These are phyloP conservation scores for Coemansia sp. DNA, from an alignment of 192 early-diverging fungal genomes.

Conservation along the genomic window DNA sequence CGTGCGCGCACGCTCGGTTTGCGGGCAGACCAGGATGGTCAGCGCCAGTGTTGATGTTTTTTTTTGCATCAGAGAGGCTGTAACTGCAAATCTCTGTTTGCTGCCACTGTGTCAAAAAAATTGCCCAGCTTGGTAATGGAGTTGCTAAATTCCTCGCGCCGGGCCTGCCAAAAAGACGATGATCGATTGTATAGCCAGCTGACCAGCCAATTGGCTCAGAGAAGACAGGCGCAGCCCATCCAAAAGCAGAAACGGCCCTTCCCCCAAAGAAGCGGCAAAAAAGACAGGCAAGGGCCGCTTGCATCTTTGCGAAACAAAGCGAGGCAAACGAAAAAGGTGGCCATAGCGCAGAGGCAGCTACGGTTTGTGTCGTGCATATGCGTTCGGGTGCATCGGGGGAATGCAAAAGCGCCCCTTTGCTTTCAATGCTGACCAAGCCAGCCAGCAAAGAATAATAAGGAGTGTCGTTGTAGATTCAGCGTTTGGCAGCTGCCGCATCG, in stretches of 20 bases:
- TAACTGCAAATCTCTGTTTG: conserved; percentile 9
- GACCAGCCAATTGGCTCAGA: background rate
- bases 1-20: background rate
- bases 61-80: background rate
- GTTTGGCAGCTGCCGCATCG: background rate
- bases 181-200: background rate
- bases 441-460: background rate
- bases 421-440: background rate
- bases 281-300: background rate
- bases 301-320: background rate
- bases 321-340: background rate
- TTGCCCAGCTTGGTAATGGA: conserved; percentile 5
- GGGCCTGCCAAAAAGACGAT: background rate
- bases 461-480: background rate
- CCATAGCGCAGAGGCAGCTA: background rate
- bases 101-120: background rate
- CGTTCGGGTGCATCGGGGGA: background rate
- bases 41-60: background rate
- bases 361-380: background rate
- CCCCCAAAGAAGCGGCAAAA: background rate
- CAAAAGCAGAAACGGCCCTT: background rate
- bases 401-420: background rate
- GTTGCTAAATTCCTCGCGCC: background rate
- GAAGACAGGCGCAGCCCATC: background rate
- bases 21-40: background rate